Evolutionary conservation across 140 eudicot species (phyloP).

Genomic region (Eryngium alpinum): DNA sequence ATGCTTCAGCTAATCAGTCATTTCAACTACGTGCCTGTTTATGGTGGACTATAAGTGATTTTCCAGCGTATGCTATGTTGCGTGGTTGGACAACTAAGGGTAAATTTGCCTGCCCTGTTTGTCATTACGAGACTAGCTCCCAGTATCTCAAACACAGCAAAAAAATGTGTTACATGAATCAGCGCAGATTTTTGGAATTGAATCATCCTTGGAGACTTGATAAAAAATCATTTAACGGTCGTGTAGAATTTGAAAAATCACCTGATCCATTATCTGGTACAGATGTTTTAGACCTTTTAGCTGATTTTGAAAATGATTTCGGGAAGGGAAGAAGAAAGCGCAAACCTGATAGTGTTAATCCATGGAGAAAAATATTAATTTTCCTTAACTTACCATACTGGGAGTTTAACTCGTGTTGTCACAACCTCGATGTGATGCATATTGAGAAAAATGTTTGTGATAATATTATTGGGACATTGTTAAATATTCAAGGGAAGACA

Average conservation of each 20-base stretch:
- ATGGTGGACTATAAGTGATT: background rate
- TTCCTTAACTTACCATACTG: background rate
- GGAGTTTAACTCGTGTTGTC: background rate
- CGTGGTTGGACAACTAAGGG: background rate
- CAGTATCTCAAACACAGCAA: background rate
- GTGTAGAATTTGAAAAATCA: background rate
- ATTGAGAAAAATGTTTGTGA: background rate
- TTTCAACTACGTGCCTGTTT: background rate
- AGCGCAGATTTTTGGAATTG: background rate
- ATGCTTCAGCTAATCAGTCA: background rate
- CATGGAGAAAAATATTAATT: background rate
- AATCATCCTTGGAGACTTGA: background rate
- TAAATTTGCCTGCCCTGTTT: background rate
- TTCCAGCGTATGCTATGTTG: background rate
- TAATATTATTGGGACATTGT: background rate
- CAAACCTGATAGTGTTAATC: background rate
- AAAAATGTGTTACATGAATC: background rate
- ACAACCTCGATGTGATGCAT: background rate
- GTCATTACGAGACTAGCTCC: background rate
- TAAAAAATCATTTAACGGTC: background rate
- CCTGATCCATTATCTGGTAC: background rate
- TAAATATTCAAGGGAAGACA: background rate
- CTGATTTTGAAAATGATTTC: background rate
- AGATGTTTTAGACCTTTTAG: background rate
- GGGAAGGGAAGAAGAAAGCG: background rate